These are phyloP conservation scores for Schizosaccharomyces lindneri DNA, from an alignment of 805 yeast species.

Conservation along the genomic window DNA sequence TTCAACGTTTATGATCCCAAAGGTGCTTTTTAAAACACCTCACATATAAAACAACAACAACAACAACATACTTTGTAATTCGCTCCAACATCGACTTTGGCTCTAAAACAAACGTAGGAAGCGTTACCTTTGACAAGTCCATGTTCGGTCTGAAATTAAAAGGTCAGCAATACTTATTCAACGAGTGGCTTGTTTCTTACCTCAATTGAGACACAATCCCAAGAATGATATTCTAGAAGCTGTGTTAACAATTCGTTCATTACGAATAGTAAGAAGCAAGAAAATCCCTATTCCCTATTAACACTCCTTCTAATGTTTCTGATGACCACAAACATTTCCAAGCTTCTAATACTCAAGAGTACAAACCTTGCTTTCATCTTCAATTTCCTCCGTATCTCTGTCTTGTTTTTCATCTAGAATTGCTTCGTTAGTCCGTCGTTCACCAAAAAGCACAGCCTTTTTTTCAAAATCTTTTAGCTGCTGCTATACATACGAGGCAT, in stretches of 20 bases:
- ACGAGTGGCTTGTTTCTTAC: not conserved
- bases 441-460: not conserved
- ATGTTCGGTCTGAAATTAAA: constrained; percentile 43
- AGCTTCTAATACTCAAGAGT: not conserved
- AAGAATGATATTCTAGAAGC: not conserved
- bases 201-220: not conserved
- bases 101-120: constrained; percentile 87
- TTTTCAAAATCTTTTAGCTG: not conserved
- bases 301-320: not conserved
- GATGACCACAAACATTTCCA: not conserved
- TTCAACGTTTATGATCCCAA: not conserved
- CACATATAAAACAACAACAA: too few species aligned
- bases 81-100: constrained; percentile 91
- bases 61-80: constrained; percentile 54
- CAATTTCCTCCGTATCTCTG: constrained; percentile 1
- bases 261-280: not conserved
- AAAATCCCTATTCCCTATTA: not conserved
- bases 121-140: constrained; percentile 69
- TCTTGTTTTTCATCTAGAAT: not conserved
- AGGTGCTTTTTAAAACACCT: not conserved
- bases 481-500: not conserved
- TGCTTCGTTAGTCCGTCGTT: not conserved
- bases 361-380: constrained; percentile 1
- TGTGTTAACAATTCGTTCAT: not conserved
- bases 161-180: not conserved